Evolutionary conservation across 2,329 filamentous ascomycete species (phyloP), one percentile per base, ranked within the genome.

Genomic region (Dryadomyces quercivorus): DNA sequence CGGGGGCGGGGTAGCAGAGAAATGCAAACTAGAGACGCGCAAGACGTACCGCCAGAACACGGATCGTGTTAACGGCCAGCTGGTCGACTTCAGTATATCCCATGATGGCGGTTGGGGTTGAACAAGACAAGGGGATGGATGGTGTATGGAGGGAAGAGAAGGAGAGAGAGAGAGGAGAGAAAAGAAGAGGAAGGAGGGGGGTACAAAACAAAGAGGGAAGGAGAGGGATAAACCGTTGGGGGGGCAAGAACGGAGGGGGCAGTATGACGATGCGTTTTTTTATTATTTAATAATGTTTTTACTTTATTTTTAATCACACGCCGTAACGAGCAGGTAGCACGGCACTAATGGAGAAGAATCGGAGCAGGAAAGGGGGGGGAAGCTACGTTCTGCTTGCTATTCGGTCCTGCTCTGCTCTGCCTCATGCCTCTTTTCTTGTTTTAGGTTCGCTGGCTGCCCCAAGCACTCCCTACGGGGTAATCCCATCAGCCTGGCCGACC

Each of bases 21-120:
- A 18, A 54, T n/a, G 18, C 40, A 21, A 18, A 18, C 38, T 15
- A 42, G 16, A 13, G 12, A 42, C 12, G 38, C 15, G 21, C n/a
- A 12, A n/a, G 20, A 85, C 90, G 73, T 85, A 97, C 93, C 71
- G 93, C 91, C 66, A 98, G 82, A 69, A 89, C 75, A 72, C 93
- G 88, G 78, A 98, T 97, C 73, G 92, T 95, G 85, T 97, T 97
- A 77, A 98, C 89, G 69, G 89, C 87, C 75, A 90, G 82, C 79
- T 85, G 77, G 73, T 98, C 93, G 69, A 84, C 72, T 67, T 97
- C 87, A 71, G 80, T 80, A 81, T 87, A 96, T 72, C 84, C 84
- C 92, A 97, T 97, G 72, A 68, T 82, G 72, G 69, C 73, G 69
- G 59, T 60, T 59, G 51, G 54, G 20, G 22, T 22, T 45, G 49